phyloP scores from a whole-genome alignment of 2,329 filamentous ascomycete species.

The Tolypocladium inflatum region DNA sequence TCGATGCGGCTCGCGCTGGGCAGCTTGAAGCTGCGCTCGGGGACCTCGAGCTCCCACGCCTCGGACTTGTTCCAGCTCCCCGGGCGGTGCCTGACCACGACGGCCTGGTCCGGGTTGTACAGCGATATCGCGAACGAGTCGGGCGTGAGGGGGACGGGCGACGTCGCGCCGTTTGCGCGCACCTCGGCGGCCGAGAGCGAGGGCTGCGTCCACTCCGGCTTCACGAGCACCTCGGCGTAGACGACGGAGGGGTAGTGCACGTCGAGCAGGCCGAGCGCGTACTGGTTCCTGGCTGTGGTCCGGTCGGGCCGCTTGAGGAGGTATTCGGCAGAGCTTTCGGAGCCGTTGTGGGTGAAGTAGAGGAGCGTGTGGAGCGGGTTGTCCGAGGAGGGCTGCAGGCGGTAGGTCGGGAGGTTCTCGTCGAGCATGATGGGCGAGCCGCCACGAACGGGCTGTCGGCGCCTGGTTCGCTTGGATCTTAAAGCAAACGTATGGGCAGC shows the following conservation, averaged over 20 bases:
- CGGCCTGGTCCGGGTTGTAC: conserved; percentile 85
- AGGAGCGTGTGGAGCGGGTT: conserved; percentile 47
- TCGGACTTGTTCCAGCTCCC: conserved; percentile 73
- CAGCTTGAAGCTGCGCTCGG: conserved; percentile 70
- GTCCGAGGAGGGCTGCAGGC: conserved; percentile 41
- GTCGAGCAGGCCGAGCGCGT: conserved; percentile 79
- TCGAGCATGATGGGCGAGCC: conserved; percentile 59
- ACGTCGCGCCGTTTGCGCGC: conserved; percentile 57
- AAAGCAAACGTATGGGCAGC: neutral
- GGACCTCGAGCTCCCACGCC: conserved; percentile 88
- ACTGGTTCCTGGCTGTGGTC: conserved; percentile 67
- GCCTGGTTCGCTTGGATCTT: neutral
- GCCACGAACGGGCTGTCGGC: neutral
- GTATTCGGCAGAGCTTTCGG: conserved; percentile 72
- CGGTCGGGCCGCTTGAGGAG: conserved; percentile 65
- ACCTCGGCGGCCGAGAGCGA: conserved; percentile 74
- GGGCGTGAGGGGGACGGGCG: conserved; percentile 61
- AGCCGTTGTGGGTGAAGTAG: conserved; percentile 61
- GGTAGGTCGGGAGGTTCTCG: conserved; percentile 79
- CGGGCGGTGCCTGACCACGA: conserved; percentile 60
- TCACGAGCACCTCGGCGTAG: conserved; percentile 76
- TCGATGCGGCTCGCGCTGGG: conserved; percentile 76
- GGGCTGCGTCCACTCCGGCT: conserved; percentile 79
- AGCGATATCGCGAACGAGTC: conserved; percentile 75
- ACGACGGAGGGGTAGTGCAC: conserved; percentile 71